Percentiles rank a stretch among this genome's conserved stretches.
Evolutionary conservation across 1,284 basidiomycete genomes (phyloP).

Genomic region (Inonotus obliquus): DNA sequence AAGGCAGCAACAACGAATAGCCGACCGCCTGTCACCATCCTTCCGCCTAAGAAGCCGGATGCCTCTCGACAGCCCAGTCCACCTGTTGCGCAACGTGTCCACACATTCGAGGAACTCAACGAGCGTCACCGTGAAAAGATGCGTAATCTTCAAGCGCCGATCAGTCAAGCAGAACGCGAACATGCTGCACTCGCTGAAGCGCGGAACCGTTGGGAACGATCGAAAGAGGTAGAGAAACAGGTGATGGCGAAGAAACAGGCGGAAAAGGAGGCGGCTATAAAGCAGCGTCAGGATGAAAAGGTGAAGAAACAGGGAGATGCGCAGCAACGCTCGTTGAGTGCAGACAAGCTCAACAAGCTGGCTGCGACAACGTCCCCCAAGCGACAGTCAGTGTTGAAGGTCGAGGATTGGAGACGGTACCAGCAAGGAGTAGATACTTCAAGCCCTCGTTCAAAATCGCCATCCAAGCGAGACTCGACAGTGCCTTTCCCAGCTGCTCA

Average conservation of each 20-base stretch:
- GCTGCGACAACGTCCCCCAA: conserved; percentile 37
- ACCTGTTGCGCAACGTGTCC: conserved; percentile 44
- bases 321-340: conserved; percentile 52
- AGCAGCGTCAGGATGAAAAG: conserved; percentile 36
- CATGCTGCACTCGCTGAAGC: conserved; percentile 64
- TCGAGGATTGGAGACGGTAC: conserved; percentile 76
- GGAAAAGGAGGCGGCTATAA: conserved; percentile 53
- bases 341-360: conserved; percentile 48
- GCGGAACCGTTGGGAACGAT: conserved; percentile 70
- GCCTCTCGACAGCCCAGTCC: conserved; percentile 37
- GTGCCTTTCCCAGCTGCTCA: conserved; percentile 34
- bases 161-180: conserved; percentile 68
- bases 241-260: conserved; percentile 64
- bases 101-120: conserved; percentile 75
- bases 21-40: conserved; percentile 44
- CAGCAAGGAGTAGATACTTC: conserved; percentile 42
- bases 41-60: conserved; percentile 54
- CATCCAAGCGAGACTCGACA: conserved; percentile 23
- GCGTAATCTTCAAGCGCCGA: conserved; percentile 64
- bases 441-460: neutral
- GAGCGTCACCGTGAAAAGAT: conserved; percentile 81
- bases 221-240: conserved; percentile 62
- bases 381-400: conserved; percentile 68
- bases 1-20: conserved; percentile 10
- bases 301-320: conserved; percentile 25